Base-by-base conservation (phyloP, 2,329 filamentous ascomycete species). In the Penicillium sp. region DNA sequence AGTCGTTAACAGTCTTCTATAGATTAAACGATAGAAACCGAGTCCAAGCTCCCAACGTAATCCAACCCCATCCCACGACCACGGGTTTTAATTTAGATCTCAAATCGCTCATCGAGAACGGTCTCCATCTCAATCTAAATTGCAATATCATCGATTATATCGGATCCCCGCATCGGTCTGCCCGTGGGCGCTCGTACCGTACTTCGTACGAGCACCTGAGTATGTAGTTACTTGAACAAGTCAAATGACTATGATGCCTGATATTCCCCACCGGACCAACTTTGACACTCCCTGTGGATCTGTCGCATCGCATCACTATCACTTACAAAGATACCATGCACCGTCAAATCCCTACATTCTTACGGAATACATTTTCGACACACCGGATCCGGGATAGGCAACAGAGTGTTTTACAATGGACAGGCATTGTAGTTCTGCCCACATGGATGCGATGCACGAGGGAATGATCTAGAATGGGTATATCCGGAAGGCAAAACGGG, bases 381-480 rank as follows among this genome's bases (percentile, higher is more conserved):
- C 38, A 40, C 38, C 38, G 38, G 18, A 6, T 3, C 38, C 38
- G 9, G 18, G 38, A 40, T 40, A 21, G 38, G 38, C 21, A 40
- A 40, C 16, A 40, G 38, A 40, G 13, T 13, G 34, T 36, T n/a
- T n/a, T 11, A 14, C 5, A 27, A 27, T 27, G 24, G 18, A 18
- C 5, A 27, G 24, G 24, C 24, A 27, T 27, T 27, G 24, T 27
- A 8, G 31, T 34, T 11, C 31, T 14, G 9, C 9, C 10, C 31
- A 1, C 31, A 34, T 11, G 31, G 31, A 34, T 14, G 13, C 31
- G 14, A 39, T 39, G 11, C 3, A 34, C n/a, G 14, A 18, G n/a
- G 14, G 36, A 48, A 29, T 11, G 27, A 34, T 53, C 45, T 53
- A 45, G 41, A 54, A 54, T 21, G 38, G 14, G n/a, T 22, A 5